Evolutionary conservation across 2,329 filamentous ascomycete species (phyloP).

Genomic region (Talaromyces pinophilus): DNA sequence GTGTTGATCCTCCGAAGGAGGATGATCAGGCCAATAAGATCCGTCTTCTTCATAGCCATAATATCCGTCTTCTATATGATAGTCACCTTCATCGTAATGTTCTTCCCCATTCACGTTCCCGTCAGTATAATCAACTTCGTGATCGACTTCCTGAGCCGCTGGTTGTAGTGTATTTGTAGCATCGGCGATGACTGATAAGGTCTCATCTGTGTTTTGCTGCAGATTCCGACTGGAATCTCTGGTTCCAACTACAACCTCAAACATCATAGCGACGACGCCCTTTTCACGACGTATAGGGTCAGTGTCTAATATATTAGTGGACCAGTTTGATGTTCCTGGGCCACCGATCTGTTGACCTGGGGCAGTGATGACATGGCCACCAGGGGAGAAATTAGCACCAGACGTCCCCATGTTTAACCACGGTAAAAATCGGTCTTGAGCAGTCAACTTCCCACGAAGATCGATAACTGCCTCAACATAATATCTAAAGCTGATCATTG

Average conservation of each 20-base stretch:
- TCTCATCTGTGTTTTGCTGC: slow-evolving; percentile 44
- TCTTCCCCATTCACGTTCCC: slow-evolving; percentile 32
- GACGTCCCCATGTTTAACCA: slow-evolving; percentile 54
- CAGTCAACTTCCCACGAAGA: slow-evolving; percentile 79
- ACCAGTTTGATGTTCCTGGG: slow-evolving; percentile 45
- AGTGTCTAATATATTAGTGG: slow-evolving; percentile 77
- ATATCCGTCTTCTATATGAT: slow-evolving; percentile 32
- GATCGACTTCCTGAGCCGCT: slow-evolving; percentile 29
- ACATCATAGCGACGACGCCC: slow-evolving; percentile 81
- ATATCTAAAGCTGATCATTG: slow-evolving; percentile 94
- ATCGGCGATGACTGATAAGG: slow-evolving; percentile 29
- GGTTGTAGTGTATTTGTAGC: slow-evolving; percentile 26
- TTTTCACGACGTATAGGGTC: slow-evolving; percentile 84
- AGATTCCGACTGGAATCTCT: slow-evolving; percentile 67
- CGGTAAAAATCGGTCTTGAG: slow-evolving; percentile 67
- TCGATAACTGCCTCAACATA: slow-evolving; percentile 92
- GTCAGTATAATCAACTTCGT: not conserved
- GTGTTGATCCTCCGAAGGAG: slow-evolving; percentile 30
- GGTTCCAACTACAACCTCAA: slow-evolving; percentile 86
- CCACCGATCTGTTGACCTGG: slow-evolving; percentile 35
- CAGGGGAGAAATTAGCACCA: slow-evolving; percentile 48
- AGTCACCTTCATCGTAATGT: slow-evolving; percentile 31
- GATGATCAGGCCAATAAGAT: slow-evolving; percentile 29
- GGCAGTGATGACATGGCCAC: slow-evolving; percentile 38
- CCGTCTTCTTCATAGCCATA: slow-evolving; percentile 28